Conservation (phyloP, 2,329 filamentous ascomycete genomes). For the Diaporthe batatas region DNA sequence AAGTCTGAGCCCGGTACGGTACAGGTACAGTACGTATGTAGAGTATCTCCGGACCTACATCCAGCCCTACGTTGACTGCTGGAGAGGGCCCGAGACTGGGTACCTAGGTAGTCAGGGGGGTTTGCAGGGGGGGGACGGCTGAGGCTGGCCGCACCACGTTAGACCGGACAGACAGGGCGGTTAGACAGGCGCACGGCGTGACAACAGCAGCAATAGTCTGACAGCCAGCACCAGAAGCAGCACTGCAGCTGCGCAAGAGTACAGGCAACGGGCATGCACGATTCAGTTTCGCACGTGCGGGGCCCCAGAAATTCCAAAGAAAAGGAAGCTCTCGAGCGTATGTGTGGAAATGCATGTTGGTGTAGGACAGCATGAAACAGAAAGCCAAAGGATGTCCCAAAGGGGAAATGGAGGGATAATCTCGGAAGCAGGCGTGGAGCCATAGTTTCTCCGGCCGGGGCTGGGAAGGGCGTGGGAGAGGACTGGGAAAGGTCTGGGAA, state of each 20-base stretch:
- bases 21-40: constrained; percentile 3
- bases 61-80: constrained; percentile 12
- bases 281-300: constrained; percentile 34
- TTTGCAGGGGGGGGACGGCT: neutral
- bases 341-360: neutral
- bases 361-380: constrained; percentile 21
- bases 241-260: neutral
- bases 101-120: neutral
- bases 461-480: neutral
- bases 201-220: neutral
- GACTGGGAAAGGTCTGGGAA: neutral
- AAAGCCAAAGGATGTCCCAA: neutral
- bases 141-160: constrained; percentile 25
- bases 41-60: neutral
- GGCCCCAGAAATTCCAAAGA: constrained; percentile 34
- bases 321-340: constrained; percentile 13
- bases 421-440: constrained; percentile 24
- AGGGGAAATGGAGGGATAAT: constrained; percentile 36
- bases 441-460: constrained; percentile 33
- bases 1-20: neutral
- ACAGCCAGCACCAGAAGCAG: neutral
- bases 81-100: constrained; percentile 19
- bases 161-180: neutral
- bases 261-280: constrained; percentile 23
- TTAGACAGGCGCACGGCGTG: neutral